A percentile compares a stretch with the other conserved stretches of the same genome.
Conservation (phyloP, 2,329 filamentous ascomycete genomes). For the Phyllosticta citribraziliensis region DNA sequence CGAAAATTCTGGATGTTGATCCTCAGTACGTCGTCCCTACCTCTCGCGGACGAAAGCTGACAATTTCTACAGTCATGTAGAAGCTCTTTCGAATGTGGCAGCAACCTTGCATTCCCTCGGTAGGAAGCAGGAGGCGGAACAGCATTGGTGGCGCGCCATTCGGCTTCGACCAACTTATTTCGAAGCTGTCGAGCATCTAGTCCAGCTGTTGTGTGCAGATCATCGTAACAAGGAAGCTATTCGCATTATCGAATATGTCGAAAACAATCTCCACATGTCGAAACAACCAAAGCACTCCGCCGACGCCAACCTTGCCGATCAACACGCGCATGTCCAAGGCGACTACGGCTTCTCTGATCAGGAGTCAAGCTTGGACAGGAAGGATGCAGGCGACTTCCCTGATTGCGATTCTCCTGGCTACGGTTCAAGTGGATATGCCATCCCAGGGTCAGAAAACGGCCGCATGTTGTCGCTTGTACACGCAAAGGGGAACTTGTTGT, state of each 20-base stretch:
- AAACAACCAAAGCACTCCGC: slow-evolving; percentile 15
- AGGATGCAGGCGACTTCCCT: slow-evolving; percentile 30
- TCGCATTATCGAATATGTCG: slow-evolving; percentile 75
- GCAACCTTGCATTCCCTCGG: slow-evolving; percentile 79
- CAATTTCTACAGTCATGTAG: slow-evolving; percentile 58
- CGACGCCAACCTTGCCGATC: slow-evolving; percentile 9
- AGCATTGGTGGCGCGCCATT: slow-evolving; percentile 77
- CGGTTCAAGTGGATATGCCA: slow-evolving; percentile 72
- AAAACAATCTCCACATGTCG: slow-evolving; percentile 52
- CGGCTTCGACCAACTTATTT: slow-evolving; percentile 78
- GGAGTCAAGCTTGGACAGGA: slow-evolving; percentile 35
- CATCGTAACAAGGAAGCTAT: slow-evolving; percentile 78
- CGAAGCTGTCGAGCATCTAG: slow-evolving; percentile 89
- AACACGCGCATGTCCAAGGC: neutral
- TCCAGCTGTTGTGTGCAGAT: slow-evolving; percentile 73
- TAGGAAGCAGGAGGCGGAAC: slow-evolving; percentile 72
- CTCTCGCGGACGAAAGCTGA: slow-evolving; percentile 12
- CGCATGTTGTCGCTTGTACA: slow-evolving; percentile 89
- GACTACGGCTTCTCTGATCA: slow-evolving; percentile 20
- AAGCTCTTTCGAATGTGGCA: slow-evolving; percentile 87
- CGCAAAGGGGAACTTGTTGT: slow-evolving; percentile 97
- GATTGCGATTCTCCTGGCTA: slow-evolving; percentile 46
- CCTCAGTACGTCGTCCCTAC: slow-evolving; percentile 34
- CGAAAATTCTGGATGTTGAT: slow-evolving; percentile 52
- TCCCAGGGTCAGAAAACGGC: slow-evolving; percentile 81